Conservation (phyloP, 2,329 filamentous ascomycete species). For the Lachnellula suecica region DNA sequence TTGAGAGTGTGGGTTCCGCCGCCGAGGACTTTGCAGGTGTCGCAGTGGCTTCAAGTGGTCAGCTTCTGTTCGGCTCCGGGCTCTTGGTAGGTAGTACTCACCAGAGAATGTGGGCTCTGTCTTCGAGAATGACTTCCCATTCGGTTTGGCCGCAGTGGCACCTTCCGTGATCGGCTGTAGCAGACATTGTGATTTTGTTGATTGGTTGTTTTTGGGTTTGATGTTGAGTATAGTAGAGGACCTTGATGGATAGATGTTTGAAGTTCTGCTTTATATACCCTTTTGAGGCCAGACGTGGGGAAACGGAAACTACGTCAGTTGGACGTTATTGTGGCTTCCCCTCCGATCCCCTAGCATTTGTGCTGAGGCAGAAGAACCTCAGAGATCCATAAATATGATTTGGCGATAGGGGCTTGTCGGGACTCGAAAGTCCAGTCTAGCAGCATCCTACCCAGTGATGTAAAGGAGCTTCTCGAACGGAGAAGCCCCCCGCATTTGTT, state of each 20-base stretch:
- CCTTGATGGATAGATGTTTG: neutral
- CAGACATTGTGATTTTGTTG: conserved; percentile 9
- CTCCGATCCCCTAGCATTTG: too few relatives aligned
- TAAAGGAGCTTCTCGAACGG: too few relatives aligned
- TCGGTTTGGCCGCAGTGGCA: conserved; percentile 56
- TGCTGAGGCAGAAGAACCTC: too few relatives aligned
- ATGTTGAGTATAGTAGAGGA: neutral
- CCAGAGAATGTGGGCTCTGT: conserved; percentile 42
- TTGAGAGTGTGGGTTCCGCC: conserved; percentile 65
- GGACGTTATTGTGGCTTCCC: neutral
- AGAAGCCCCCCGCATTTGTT: too few relatives aligned
- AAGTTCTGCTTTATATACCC: neutral
- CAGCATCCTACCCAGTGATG: too few relatives aligned
- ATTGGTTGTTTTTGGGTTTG: neutral
- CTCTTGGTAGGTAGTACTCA: conserved; percentile 12
- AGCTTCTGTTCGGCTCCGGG: neutral
- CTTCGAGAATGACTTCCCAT: conserved; percentile 49
- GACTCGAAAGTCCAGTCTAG: too few relatives aligned
- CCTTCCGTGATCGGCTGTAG: conserved; percentile 37
- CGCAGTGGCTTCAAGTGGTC: conserved; percentile 46
- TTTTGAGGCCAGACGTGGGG: too few relatives aligned
- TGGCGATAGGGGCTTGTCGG: too few relatives aligned
- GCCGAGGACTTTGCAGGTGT: conserved; percentile 67
- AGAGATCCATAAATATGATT: too few relatives aligned
- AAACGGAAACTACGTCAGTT: neutral